Conservation (phyloP, 441 rosid genomes). For the Eruca vesicaria region DNA sequence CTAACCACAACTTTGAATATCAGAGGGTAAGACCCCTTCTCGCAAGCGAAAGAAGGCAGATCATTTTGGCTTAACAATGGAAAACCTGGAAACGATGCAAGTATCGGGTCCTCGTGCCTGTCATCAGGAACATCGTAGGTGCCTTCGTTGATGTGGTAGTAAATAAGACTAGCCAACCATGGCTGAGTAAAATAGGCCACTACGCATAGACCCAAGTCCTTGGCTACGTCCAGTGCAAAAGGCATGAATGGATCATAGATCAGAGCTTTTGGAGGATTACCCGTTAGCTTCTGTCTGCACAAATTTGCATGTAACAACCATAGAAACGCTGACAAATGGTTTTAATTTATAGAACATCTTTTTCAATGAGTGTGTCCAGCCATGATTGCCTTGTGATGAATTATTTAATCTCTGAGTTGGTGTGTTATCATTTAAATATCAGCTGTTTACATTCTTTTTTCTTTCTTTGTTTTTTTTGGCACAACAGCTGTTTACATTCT, state of each 20-base stretch:
- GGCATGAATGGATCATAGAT: slow-evolving; percentile 45
- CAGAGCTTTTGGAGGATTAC: slow-evolving; percentile 35
- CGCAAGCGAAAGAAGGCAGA: slow-evolving; percentile 42
- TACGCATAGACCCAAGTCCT: slow-evolving; percentile 17
- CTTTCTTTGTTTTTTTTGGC: no score
- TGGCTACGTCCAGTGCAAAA: slow-evolving; percentile 43
- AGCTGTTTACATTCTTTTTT: not conserved
- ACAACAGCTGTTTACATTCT: not conserved
- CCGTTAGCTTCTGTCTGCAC: slow-evolving; percentile 28
- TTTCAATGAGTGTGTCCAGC: not conserved
- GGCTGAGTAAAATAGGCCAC: slow-evolving; percentile 49
- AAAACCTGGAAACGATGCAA: slow-evolving; percentile 41
- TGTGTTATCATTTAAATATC: not conserved
- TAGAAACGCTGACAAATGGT: not conserved
- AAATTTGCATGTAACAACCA: not conserved
- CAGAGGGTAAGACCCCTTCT: slow-evolving; percentile 34
- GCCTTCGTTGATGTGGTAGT: slow-evolving; percentile 46
- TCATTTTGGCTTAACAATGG: slow-evolving; percentile 38
- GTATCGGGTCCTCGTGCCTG: slow-evolving; percentile 19
- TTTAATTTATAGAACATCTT: not conserved
- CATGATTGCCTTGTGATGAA: not conserved
- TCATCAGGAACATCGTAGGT: slow-evolving; percentile 32
- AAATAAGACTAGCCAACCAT: slow-evolving; percentile 43
- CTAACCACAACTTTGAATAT: slow-evolving; percentile 12
- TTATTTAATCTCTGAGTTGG: not conserved